Percentiles rank a stretch among this genome's conserved stretches.
phyloP scores from a whole-genome alignment of 2,329 filamentous ascomycete genomes.

The Aspergillus piperis region DNA sequence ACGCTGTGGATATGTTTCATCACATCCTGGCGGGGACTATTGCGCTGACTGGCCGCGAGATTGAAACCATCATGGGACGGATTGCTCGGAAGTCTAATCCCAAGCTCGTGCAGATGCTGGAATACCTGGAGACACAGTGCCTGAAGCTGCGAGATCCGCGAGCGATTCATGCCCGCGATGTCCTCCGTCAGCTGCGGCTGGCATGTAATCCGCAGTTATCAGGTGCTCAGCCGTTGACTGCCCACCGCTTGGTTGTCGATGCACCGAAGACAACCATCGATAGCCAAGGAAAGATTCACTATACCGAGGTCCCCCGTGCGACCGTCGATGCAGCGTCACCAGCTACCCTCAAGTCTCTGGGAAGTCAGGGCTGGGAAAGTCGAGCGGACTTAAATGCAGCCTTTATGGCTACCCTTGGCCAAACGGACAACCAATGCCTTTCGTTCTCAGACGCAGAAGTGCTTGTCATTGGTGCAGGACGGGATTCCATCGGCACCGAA shows the following conservation, averaged over 20 bases:
- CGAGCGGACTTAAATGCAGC: neutral
- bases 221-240: neutral
- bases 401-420: neutral
- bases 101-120: neutral
- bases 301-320: neutral
- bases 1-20: neutral
- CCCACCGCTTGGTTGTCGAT: neutral
- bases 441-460: conserved; percentile 3
- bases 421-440: neutral
- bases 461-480: conserved; percentile 8
- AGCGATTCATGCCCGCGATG: neutral
- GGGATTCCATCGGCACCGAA: conserved; percentile 3
- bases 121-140: neutral
- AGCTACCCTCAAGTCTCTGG: neutral
- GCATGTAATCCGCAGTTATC: neutral
- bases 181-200: neutral
- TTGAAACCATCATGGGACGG: neutral
- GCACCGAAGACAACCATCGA: conserved; percentile 1
- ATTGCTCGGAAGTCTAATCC: neutral
- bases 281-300: neutral
- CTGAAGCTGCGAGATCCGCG: neutral
- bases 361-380: neutral
- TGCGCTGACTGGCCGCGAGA: neutral
- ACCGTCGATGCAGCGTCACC: neutral
- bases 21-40: neutral